phyloP scores from a whole-genome alignment of 306 rosid species.

The Carpinus viminea region DNA sequence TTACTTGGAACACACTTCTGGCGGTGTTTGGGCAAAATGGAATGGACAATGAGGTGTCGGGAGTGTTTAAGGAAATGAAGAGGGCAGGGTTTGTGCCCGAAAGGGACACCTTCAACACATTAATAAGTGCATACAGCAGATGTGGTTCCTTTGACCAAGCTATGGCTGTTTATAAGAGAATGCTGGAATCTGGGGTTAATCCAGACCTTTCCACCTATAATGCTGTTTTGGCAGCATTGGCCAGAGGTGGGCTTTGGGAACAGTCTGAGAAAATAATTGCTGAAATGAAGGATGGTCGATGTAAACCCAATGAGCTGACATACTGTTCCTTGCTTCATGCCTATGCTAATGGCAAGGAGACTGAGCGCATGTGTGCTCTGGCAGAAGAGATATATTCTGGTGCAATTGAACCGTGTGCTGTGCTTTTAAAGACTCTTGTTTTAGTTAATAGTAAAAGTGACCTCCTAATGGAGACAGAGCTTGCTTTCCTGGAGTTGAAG shows the following conservation, averaged over 20 bases:
- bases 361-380: slow-evolving; percentile 59
- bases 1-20: slow-evolving; percentile 92
- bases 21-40: slow-evolving; percentile 91
- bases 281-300: slow-evolving; percentile 73
- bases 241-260: slow-evolving; percentile 91
- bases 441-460: slow-evolving; percentile 76
- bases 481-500: slow-evolving; percentile 67
- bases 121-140: slow-evolving; percentile 86
- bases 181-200: slow-evolving; percentile 84
- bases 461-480: slow-evolving; percentile 77
- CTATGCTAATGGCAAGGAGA: slow-evolving; percentile 85
- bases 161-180: slow-evolving; percentile 69
- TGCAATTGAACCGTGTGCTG: slow-evolving; percentile 55
- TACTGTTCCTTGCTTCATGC: slow-evolving; percentile 89
- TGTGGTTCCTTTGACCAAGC: slow-evolving; percentile 90
- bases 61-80: slow-evolving; percentile 87
- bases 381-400: slow-evolving; percentile 80
- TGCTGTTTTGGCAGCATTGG: slow-evolving; percentile 89
- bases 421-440: slow-evolving; percentile 91
- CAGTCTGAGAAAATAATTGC: slow-evolving; percentile 80
- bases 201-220: slow-evolving; percentile 89
- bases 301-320: slow-evolving; percentile 82
- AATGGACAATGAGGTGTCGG: slow-evolving; percentile 80
- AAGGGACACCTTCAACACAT: slow-evolving; percentile 85
- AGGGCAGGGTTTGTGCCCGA: slow-evolving; percentile 95